phyloP scores from a whole-genome alignment of 495 filamentous ascomycete genomes.

The Opeltia flavorubescens region DNA sequence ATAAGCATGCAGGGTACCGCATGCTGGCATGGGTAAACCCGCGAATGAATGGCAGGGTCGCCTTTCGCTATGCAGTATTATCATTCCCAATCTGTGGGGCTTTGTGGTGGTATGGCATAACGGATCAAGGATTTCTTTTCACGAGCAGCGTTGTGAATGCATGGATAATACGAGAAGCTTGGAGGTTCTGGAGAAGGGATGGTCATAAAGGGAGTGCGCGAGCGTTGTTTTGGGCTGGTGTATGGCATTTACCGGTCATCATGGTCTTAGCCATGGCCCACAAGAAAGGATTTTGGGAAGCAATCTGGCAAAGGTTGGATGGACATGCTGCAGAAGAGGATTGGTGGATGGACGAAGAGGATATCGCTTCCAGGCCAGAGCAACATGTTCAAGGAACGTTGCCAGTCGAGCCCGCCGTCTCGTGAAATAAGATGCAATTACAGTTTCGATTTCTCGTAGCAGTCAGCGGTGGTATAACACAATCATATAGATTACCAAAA shows the following conservation, averaged over 20 bases:
- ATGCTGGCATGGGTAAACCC: slow-evolving; percentile 91
- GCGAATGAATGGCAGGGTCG: slow-evolving; percentile 66
- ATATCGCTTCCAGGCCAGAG: background rate
- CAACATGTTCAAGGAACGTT: background rate
- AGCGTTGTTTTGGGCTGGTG: slow-evolving; percentile 89
- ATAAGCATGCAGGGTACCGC: slow-evolving; percentile 69
- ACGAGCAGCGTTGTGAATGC: slow-evolving; percentile 71
- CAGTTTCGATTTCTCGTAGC: too few relatives aligned
- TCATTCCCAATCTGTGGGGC: slow-evolving; percentile 81
- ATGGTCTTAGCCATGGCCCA: slow-evolving; percentile 83
- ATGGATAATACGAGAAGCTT: slow-evolving; percentile 74
- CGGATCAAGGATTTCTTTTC: slow-evolving; percentile 74
- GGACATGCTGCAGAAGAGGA: slow-evolving; percentile 42
- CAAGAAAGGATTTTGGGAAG: slow-evolving; percentile 88
- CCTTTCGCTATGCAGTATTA: slow-evolving; percentile 70
- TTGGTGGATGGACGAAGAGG: slow-evolving; percentile 6
- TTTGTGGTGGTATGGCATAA: slow-evolving; percentile 66
- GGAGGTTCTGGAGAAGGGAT: slow-evolving; percentile 64
- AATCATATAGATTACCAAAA: too few relatives aligned
- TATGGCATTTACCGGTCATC: slow-evolving; percentile 88
- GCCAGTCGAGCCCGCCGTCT: background rate
- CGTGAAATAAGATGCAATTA: too few relatives aligned
- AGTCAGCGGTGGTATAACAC: too few relatives aligned
- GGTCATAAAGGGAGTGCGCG: slow-evolving; percentile 71
- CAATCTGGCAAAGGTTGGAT: slow-evolving; percentile 57